Evolutionary conservation across 2,329 filamentous ascomycete species (phyloP).

Genomic region (Paracoccidioides brasiliensis): DNA sequence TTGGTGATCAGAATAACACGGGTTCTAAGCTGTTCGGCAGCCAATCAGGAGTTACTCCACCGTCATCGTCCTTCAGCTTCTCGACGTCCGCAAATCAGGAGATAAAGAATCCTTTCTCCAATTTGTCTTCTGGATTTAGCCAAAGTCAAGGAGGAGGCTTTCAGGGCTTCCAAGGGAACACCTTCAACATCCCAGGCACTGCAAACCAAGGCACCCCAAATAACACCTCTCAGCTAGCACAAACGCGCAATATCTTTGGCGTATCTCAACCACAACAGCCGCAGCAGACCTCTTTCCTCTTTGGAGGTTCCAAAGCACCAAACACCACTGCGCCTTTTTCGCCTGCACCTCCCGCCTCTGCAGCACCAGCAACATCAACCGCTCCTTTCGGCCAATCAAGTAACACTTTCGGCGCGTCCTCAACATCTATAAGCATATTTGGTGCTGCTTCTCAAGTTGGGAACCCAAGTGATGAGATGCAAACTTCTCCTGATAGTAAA

Average conservation of each 20-base stretch:
- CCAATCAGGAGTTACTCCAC: slow-evolving; percentile 7
- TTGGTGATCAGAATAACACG: slow-evolving; percentile 16
- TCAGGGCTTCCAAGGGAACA: slow-evolving; percentile 21
- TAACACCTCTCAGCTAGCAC: slow-evolving; percentile 2
- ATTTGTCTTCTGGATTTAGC: slow-evolving; percentile 14
- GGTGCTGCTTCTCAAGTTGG: slow-evolving; percentile 5
- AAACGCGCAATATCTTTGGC: slow-evolving; percentile 7
- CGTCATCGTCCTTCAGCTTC: slow-evolving; percentile 23
- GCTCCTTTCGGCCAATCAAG: slow-evolving; percentile 18
- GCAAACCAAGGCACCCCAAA: slow-evolving; percentile 9
- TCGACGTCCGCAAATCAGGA: slow-evolving; percentile 14
- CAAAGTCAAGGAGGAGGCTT: slow-evolving; percentile 15
- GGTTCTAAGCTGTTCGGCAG: slow-evolving; percentile 9
- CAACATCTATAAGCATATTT: slow-evolving; percentile 6
- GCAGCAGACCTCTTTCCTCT: slow-evolving; percentile 2
- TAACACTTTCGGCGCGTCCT: slow-evolving; percentile 7
- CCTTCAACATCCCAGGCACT: slow-evolving; percentile 20
- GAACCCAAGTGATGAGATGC: slow-evolving; percentile 19
- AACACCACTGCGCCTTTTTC: slow-evolving; percentile 3
- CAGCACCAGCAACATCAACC: slow-evolving; percentile 12
- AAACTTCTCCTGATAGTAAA: slow-evolving; percentile 22
- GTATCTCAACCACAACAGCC: slow-evolving; percentile 1
- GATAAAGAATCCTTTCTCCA: slow-evolving; percentile 26
- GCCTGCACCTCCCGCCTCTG: slow-evolving; percentile 7
- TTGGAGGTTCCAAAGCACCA: not conserved